Evolutionary conservation across 495 filamentous ascomycete species (phyloP).

Genomic region (Trichoderma gamsii): DNA sequence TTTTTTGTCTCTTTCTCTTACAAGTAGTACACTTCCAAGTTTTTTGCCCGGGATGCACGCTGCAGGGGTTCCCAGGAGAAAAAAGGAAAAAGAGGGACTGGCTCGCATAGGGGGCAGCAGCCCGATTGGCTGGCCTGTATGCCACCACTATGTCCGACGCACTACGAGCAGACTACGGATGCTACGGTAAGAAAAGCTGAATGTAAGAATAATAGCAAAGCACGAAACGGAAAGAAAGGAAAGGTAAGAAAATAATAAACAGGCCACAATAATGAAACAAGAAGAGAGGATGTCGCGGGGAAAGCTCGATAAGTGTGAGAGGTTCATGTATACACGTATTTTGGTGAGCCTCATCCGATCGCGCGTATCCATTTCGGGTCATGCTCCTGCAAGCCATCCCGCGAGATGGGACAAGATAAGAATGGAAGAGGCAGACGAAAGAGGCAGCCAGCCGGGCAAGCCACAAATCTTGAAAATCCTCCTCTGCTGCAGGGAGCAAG

Average conservation of each 20-base stretch:
- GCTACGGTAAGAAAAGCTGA: neutral
- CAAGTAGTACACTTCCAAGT: neutral
- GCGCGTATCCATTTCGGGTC: neutral
- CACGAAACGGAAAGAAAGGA: neutral
- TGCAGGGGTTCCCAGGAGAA: neutral
- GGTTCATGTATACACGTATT: neutral
- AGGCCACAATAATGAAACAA: neutral
- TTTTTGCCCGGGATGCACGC: neutral
- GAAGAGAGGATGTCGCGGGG: neutral
- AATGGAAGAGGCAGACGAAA: neutral
- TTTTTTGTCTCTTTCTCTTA: neutral
- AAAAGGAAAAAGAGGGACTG: neutral
- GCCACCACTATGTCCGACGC: neutral
- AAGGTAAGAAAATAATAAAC: neutral
- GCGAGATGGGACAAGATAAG: neutral
- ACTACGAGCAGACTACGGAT: neutral
- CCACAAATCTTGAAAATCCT: no score
- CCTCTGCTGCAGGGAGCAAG: neutral
- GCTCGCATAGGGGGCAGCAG: neutral
- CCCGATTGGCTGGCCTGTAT: conserved; percentile 3
- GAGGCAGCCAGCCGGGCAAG: no score
- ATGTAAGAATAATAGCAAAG: neutral
- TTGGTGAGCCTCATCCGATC: neutral
- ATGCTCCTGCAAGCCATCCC: neutral
- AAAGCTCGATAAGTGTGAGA: no score